Base-by-base conservation (phyloP, 352 stramenopile species). In the Bremia lactucae region DNA sequence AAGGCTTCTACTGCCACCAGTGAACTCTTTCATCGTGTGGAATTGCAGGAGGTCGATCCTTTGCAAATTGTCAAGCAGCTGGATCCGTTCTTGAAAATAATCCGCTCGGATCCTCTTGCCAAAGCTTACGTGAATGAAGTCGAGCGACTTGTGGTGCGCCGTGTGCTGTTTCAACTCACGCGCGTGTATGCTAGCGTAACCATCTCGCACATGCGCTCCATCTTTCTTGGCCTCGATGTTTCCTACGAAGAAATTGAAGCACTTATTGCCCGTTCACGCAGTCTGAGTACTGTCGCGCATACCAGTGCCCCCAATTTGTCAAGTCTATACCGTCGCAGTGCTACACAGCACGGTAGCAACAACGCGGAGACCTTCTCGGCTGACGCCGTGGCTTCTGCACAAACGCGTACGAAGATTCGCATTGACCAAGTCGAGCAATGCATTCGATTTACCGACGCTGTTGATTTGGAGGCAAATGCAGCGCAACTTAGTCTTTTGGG, bases 171-270 rank as follows among this genome's bases (percentile, higher is more conserved):
- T 48, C 74, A 91, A 66, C 73, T 93, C 29, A 91, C 75, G 15
- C 72, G 72, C 41, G 75, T 93, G 31, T 95, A 95, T 62, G 77
- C 83, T 43, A 91, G 72, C 18, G 83, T 95, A 22, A 91, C 77
- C 3, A 83, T 95, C 18, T 61, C 63, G 36, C 83, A 91, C 52
- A 55, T 93, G 33, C 62, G 78, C 24, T 83, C 68, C 39, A 96
- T 98, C 59, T 92, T 95, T 7, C 68, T 79, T 13, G 77, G 72
- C 1, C 49, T 90, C 20, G 60, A 73, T 42, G 65, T 86, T 38
- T 80, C 54, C 14, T 83, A 83, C 56, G 64, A 81, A 29, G 71
- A 88, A 26, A 94, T 97, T 36, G 84, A 91, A 50, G 63, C 83
- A 26, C 62, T 96, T 11, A 93, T 97, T 37, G 71, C 83, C 19